A percentile compares a stretch with the other conserved stretches of the same genome.
Conservation (phyloP, 2,329 filamentous ascomycete genomes). For the Colletotrichum noveboracense region DNA sequence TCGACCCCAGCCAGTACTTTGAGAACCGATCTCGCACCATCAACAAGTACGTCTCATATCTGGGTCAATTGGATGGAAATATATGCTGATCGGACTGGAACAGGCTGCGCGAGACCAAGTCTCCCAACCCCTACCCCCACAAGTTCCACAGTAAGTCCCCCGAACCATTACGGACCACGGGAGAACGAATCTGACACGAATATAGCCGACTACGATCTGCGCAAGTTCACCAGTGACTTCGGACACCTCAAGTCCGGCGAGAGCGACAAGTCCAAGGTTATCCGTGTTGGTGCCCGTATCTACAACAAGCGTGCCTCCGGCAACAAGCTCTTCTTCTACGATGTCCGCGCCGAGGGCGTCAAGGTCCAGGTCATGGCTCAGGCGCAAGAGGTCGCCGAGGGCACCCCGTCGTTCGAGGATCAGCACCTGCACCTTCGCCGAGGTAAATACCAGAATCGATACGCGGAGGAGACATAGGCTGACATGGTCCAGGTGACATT, state of each 20-base stretch:
- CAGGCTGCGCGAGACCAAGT: conserved; percentile 69
- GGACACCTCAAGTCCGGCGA: conserved; percentile 88
- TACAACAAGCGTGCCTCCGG: conserved; percentile 86
- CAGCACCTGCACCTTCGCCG: conserved; percentile 90
- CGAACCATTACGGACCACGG: neutral
- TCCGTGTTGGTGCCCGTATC: conserved; percentile 84
- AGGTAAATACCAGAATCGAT: conserved; percentile 38
- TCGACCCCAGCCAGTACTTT: conserved; percentile 77
- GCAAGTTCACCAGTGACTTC: conserved; percentile 80
- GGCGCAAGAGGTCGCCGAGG: conserved; percentile 75
- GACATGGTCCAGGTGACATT: conserved; percentile 67
- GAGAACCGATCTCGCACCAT: conserved; percentile 89
- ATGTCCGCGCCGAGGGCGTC: conserved; percentile 68
- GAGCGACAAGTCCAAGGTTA: conserved; percentile 73
- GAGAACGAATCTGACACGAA: conserved; percentile 19
- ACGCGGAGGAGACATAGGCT: neutral
- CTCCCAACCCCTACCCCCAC: conserved; percentile 90
- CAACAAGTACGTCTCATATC: conserved; percentile 55
- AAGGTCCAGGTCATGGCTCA: conserved; percentile 94
- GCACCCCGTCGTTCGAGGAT: conserved; percentile 73
- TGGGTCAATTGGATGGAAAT: conserved; percentile 55
- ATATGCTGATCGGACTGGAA: conserved; percentile 52
- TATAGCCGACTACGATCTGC: conserved; percentile 85
- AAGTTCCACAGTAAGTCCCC: conserved; percentile 45
- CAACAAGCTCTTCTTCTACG: conserved; percentile 90